phyloP scores from a whole-genome alignment of 495 filamentous ascomycete species.

The Penicillium nucicola region DNA sequence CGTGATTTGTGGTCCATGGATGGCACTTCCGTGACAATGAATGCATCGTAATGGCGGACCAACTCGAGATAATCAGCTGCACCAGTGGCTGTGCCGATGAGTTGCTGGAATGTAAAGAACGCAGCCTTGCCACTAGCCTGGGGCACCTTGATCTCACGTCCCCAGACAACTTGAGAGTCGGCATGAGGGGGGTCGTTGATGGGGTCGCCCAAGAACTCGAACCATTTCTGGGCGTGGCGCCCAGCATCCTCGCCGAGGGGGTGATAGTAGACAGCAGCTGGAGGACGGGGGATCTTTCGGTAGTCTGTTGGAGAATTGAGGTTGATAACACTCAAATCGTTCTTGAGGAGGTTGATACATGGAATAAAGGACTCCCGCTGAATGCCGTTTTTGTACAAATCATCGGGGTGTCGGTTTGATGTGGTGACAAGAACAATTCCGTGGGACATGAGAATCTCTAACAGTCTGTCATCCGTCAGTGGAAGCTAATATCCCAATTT shows the following conservation, averaged over 20 bases:
- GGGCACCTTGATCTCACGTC: slow-evolving; percentile 82
- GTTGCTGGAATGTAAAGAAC: slow-evolving; percentile 83
- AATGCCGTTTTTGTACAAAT: slow-evolving; percentile 97
- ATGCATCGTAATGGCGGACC: slow-evolving; percentile 84
- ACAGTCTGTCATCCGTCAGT: slow-evolving; percentile 49
- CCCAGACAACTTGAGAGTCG: slow-evolving; percentile 87
- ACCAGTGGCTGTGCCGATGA: slow-evolving; percentile 81
- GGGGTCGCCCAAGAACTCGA: slow-evolving; percentile 85
- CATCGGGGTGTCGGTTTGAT: slow-evolving; percentile 92
- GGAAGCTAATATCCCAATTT: neutral
- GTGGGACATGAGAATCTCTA: slow-evolving; percentile 89
- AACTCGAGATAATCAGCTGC: slow-evolving; percentile 96
- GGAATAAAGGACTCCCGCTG: slow-evolving; percentile 94
- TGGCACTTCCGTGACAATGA: slow-evolving; percentile 86
- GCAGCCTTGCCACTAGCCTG: slow-evolving; percentile 83
- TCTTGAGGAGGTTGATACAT: slow-evolving; percentile 88
- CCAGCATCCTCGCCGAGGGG: slow-evolving; percentile 74
- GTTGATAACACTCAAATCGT: slow-evolving; percentile 81
- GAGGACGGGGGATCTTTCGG: slow-evolving; percentile 90
- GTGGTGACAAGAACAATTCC: slow-evolving; percentile 96
- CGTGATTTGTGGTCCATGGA: slow-evolving; percentile 82
- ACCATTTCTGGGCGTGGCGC: slow-evolving; percentile 89
- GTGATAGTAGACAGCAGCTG: slow-evolving; percentile 88
- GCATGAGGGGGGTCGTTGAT: slow-evolving; percentile 70
- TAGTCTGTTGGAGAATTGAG: slow-evolving; percentile 95